phyloP scores from a whole-genome alignment of 768 basidiomycete species.

The Coprinopsis cinerea region DNA sequence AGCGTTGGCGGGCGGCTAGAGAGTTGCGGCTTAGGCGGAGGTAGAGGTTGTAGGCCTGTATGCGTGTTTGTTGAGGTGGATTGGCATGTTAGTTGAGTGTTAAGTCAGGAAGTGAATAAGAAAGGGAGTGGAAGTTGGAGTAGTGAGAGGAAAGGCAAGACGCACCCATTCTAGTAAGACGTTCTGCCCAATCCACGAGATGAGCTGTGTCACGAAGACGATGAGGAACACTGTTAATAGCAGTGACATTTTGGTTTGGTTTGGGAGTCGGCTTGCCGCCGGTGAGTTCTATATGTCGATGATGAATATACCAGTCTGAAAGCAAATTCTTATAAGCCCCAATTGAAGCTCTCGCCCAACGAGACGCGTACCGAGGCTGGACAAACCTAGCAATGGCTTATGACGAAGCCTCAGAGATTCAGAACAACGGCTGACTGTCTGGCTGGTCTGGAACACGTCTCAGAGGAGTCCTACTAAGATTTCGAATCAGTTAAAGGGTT shows the following conservation, averaged over 20 bases:
- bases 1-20: conserved; percentile 50
- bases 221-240: conserved; percentile 77
- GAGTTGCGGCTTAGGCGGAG: conserved; percentile 57
- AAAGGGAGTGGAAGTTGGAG: not conserved
- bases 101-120: not conserved
- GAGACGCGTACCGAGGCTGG: too few relatives aligned
- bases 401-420: too few relatives aligned
- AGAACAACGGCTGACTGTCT: too few relatives aligned
- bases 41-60: conserved; percentile 70
- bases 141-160: conserved; percentile 14
- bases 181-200: conserved; percentile 85
- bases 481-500: too few relatives aligned
- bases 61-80: not conserved
- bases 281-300: too few relatives aligned
- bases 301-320: too few relatives aligned
- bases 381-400: too few relatives aligned
- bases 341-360: too few relatives aligned
- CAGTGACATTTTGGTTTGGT: conserved; percentile 70
- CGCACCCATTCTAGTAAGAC: conserved; percentile 78
- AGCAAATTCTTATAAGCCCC: too few relatives aligned
- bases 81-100: conserved; percentile 6
- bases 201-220: conserved; percentile 76
- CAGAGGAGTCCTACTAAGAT: too few relatives aligned
- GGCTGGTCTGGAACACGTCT: too few relatives aligned
- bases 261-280: too few relatives aligned